phyloP scores from a whole-genome alignment of 2,329 filamentous ascomycete species.

The Stagonosporopsis tanaceti region DNA sequence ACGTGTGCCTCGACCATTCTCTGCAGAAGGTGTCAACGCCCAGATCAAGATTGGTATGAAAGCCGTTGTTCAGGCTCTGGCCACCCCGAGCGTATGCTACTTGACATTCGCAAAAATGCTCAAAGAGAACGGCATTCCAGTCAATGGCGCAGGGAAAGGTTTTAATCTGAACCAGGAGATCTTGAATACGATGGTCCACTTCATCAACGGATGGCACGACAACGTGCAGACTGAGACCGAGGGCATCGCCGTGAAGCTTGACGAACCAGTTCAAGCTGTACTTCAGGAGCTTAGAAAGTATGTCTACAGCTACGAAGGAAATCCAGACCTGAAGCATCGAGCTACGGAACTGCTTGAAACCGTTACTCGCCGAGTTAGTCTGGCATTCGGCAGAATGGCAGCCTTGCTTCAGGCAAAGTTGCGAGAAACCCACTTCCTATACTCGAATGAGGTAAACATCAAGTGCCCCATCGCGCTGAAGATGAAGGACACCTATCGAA shows the following conservation, averaged over 20 bases:
- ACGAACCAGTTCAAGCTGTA: background rate
- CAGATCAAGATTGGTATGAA: background rate
- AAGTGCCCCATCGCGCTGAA: constrained; percentile 14
- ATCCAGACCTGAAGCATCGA: constrained; percentile 5
- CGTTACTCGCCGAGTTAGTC: background rate
- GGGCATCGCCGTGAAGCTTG: constrained; percentile 1
- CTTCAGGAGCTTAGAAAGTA: background rate
- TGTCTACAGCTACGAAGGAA: constrained; percentile 3
- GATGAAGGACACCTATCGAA: constrained; percentile 15
- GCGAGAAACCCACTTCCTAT: constrained; percentile 6
- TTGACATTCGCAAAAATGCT: constrained; percentile 20
- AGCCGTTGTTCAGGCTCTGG: background rate
- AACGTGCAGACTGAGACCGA: background rate
- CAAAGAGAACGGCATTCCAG: constrained; percentile 20
- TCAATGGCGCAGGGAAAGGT: constrained; percentile 10
- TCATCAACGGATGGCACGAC: constrained; percentile 11
- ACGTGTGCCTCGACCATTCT: constrained; percentile 3
- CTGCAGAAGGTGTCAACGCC: background rate
- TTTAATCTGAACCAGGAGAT: constrained; percentile 21
- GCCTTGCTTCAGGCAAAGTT: constrained; percentile 4
- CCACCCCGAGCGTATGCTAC: constrained; percentile 7
- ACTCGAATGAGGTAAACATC: constrained; percentile 21
- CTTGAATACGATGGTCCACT: constrained; percentile 1
- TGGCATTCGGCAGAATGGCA: background rate
- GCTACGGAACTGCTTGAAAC: constrained; percentile 3